phyloP scores from a whole-genome alignment of 768 basidiomycete genomes.

The Baorangia bicolor region DNA sequence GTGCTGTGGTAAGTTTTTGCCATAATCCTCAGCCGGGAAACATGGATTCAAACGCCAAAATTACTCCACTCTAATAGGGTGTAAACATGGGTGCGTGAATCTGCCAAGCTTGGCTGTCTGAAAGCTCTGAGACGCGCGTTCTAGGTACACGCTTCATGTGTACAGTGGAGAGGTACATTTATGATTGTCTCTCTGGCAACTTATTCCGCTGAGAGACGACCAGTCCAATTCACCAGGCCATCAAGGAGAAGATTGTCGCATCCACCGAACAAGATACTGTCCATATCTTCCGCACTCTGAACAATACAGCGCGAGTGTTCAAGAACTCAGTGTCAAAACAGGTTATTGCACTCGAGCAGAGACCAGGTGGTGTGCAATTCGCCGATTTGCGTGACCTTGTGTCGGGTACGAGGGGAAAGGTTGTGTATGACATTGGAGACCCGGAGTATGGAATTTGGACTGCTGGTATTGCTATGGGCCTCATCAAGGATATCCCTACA shows the following conservation, averaged over 20 bases:
- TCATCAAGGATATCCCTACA: slow-evolving; percentile 83
- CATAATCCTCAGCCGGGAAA: neutral
- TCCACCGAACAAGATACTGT: slow-evolving; percentile 81
- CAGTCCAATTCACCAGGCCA: slow-evolving; percentile 82
- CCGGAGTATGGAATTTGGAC: slow-evolving; percentile 87
- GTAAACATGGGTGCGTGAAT: slow-evolving; percentile 68
- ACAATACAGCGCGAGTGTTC: slow-evolving; percentile 82
- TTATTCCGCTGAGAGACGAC: neutral
- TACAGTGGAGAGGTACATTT: slow-evolving; percentile 70
- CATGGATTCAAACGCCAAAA: neutral
- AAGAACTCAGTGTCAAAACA: slow-evolving; percentile 82
- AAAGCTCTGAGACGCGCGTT: neutral
- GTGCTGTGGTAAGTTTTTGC: slow-evolving; percentile 61
- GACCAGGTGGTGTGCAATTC: slow-evolving; percentile 85
- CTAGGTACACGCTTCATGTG: slow-evolving; percentile 86
- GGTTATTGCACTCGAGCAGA: slow-evolving; percentile 80
- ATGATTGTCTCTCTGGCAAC: neutral
- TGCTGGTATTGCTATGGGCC: slow-evolving; percentile 60
- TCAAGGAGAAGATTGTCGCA: slow-evolving; percentile 87
- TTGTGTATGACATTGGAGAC: slow-evolving; percentile 84
- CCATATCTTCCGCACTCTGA: slow-evolving; percentile 87
- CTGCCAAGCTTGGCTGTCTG: neutral
- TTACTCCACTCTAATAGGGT: slow-evolving; percentile 46
- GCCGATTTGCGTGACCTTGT: slow-evolving; percentile 80
- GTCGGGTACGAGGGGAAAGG: slow-evolving; percentile 62